Evolutionary conservation across 495 filamentous ascomycete genomes (phyloP).

Genomic region (Penicillium paradoxum): DNA sequence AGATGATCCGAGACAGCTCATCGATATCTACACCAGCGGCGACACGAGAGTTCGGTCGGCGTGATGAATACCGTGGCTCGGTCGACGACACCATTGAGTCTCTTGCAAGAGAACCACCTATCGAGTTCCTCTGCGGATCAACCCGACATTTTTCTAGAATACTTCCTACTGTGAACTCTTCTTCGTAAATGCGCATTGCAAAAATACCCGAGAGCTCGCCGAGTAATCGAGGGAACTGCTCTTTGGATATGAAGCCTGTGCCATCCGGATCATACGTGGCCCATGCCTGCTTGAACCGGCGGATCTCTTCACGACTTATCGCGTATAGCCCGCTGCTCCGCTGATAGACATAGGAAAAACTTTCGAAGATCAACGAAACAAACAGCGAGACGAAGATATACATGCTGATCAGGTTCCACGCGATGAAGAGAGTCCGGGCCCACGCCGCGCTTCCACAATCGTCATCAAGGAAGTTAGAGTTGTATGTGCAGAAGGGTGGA

Average conservation of each 20-base stretch:
- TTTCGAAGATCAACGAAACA: slow-evolving; percentile 97
- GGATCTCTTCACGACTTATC: slow-evolving; percentile 85
- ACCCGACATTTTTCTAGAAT: slow-evolving; percentile 78
- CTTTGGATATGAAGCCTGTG: slow-evolving; percentile 85
- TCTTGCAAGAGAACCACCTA: not conserved
- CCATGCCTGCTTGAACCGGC: slow-evolving; percentile 98
- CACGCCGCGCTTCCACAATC: slow-evolving; percentile 89
- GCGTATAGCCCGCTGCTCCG: slow-evolving; percentile 72
- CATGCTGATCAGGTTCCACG: slow-evolving; percentile 99
- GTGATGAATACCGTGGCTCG: slow-evolving; percentile 16
- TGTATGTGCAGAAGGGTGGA: slow-evolving; percentile 69
- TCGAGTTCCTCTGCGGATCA: slow-evolving; percentile 32
- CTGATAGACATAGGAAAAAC: slow-evolving; percentile 99
- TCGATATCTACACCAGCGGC: slow-evolving; percentile 72
- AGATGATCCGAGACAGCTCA: slow-evolving; percentile 68
- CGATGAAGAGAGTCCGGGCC: slow-evolving; percentile 83
- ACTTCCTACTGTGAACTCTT: slow-evolving; percentile 73
- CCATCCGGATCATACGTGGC: slow-evolving; percentile 88
- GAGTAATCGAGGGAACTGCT: slow-evolving; percentile 82
- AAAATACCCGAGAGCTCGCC: slow-evolving; percentile 91
- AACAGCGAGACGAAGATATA: slow-evolving; percentile 99
- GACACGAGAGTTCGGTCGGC: slow-evolving; percentile 38
- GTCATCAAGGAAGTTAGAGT: slow-evolving; percentile 65
- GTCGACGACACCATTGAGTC: not conserved
- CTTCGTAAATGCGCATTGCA: slow-evolving; percentile 94